Base-by-base conservation (phyloP, 2,329 filamentous ascomycete genomes). In the Pyrenophora graminea region DNA sequence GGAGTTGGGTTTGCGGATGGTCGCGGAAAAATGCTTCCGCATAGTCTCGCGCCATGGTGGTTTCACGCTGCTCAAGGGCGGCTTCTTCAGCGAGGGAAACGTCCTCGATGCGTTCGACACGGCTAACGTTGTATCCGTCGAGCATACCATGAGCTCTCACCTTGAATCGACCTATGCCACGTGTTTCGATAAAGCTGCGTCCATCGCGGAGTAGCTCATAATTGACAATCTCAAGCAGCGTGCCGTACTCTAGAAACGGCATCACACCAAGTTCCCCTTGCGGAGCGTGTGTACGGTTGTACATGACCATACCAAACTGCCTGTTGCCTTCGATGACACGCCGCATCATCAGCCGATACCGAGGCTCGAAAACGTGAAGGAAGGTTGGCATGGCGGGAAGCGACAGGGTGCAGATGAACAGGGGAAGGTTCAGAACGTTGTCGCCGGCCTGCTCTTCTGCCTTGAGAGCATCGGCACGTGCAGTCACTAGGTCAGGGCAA, bases 351-450 rank as follows among this genome's bases (percentile, higher is more conserved):
- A 94, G 79, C 6, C 90, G 85, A 69, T 96, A 96, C 6, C 89
- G 83, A n/a, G 90, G 89, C 70, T 96, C 92, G 67, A 96, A 96
- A n/a, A 97, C 84, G 63, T 95, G 89, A 3, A 96, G 77, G 61
- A 94, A 94, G 0, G 90, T 92, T 0, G 78, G 90, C 84, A 93
- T 91, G 1, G 81, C 79, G 1, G 92, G 92, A 61, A 94, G 93
- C 0, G 90, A 83, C 7, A 95, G 74, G 0, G 90, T 91, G 73
- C 89, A 94, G 27, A 95, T 82, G 61, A 96, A 96, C 0, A 96
- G 77, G 0, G 71, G 70, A 3, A 87, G 82, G 31, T 85, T 82
- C 15, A 84, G 78, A 8, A 85, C 83, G 3, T 81, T 80, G 23
- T 76, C 64, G 1, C 79, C 78, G 8, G 78, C 76, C 25, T 81